A percentile compares a stretch with the other conserved stretches of the same genome.
Conservation (phyloP, 2,329 filamentous ascomycete genomes). For the Colletotrichum tamarilloi region DNA sequence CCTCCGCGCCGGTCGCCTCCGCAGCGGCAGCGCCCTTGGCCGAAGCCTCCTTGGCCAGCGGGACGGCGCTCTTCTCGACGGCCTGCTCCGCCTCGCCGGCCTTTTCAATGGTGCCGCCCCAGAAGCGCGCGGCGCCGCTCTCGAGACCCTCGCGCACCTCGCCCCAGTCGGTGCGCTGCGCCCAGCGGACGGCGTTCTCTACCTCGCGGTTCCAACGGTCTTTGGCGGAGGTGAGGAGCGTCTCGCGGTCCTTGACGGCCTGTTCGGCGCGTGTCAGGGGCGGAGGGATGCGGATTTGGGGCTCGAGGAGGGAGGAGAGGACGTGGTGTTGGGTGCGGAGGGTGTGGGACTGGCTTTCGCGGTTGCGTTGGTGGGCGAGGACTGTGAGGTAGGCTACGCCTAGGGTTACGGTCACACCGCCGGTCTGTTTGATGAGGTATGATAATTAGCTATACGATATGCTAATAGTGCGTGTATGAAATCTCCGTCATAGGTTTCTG, state of each 20-base stretch:
- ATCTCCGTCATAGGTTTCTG: neutral
- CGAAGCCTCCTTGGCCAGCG: conserved; percentile 39
- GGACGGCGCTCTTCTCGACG: conserved; percentile 27
- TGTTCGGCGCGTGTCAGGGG: conserved; percentile 63
- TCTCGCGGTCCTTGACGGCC: conserved; percentile 62
- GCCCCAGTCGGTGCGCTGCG: conserved; percentile 74
- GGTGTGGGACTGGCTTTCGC: conserved; percentile 66
- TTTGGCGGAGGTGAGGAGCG: conserved; percentile 75
- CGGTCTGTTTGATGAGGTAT: conserved; percentile 62
- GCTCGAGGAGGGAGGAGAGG: conserved; percentile 63
- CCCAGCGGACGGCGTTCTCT: conserved; percentile 72
- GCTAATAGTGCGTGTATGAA: neutral
- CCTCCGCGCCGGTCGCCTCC: conserved; percentile 36
- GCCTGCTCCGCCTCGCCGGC: conserved; percentile 40
- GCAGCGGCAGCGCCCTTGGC: conserved; percentile 48
- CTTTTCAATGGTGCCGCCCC: conserved; percentile 51
- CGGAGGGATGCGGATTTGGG: conserved; percentile 56
- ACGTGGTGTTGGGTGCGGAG: conserved; percentile 68
- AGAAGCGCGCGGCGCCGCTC: conserved; percentile 57
- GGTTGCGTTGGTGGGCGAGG: conserved; percentile 76
- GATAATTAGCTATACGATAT: neutral
- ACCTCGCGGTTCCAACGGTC: conserved; percentile 83
- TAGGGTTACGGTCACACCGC: conserved; percentile 80
- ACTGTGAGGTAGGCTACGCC: conserved; percentile 78
- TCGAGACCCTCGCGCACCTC: conserved; percentile 70